Conservation (phyloP, 345 rosid species). For the Isatis tinctoria region DNA sequence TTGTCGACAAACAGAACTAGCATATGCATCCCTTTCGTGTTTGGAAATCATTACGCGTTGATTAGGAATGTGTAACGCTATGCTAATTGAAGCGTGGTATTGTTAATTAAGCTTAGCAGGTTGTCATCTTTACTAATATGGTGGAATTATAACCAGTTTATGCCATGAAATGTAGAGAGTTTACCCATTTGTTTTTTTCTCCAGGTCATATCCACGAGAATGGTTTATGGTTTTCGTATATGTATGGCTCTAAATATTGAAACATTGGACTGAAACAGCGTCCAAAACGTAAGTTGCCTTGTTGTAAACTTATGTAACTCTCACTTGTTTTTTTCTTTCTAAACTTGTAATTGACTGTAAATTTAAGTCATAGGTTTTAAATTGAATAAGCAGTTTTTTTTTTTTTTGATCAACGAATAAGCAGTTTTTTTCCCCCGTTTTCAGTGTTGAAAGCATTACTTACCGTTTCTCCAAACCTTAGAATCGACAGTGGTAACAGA, state of each 20-base stretch:
- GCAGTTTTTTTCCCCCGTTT: too few species aligned
- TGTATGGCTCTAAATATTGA: not conserved
- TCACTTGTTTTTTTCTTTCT: not conserved
- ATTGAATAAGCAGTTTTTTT: not conserved
- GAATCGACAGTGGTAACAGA: not conserved
- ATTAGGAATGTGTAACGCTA: not conserved
- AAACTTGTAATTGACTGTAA: slow-evolving; percentile 21
- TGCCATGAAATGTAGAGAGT: not conserved
- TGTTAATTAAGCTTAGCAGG: not conserved
- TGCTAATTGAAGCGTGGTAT: not conserved
- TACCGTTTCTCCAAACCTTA: not conserved
- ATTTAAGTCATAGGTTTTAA: slow-evolving; percentile 3
- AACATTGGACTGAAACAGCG: not conserved
- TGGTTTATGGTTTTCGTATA: not conserved
- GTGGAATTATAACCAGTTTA: not conserved
- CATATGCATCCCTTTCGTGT: not conserved
- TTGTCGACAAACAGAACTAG: not conserved
- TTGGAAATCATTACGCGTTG: not conserved
- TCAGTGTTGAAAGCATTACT: not conserved
- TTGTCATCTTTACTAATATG: not conserved
- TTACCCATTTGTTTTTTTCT: not conserved
- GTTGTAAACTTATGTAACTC: not conserved
- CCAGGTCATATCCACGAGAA: slow-evolving; percentile 6
- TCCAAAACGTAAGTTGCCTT: slow-evolving; percentile 6
- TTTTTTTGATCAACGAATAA: too few species aligned